Conservation (phyloP, 805 yeast species). For the Starmerella vitae region DNA sequence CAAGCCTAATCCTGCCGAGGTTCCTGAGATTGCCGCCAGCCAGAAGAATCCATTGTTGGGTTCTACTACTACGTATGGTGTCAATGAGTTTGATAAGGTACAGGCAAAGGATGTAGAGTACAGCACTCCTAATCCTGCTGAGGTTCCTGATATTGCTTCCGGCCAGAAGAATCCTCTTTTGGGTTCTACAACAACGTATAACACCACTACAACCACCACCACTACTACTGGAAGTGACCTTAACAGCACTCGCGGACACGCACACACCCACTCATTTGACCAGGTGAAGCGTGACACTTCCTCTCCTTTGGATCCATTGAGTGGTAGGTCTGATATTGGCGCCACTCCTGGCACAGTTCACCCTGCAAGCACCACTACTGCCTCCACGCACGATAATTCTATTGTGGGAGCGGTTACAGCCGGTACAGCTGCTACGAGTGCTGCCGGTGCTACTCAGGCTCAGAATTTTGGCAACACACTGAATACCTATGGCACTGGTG, state of each 20-base stretch:
- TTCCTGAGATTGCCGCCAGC: constrained; percentile 5
- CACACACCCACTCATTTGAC: constrained; percentile 6
- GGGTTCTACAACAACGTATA: constrained; percentile 4
- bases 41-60: constrained; percentile 1
- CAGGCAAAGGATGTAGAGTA: background rate
- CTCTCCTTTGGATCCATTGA: constrained; percentile 13
- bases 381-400: background rate
- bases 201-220: background rate
- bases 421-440: background rate
- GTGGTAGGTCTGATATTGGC: constrained; percentile 6
- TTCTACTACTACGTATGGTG: background rate
- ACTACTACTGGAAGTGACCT: background rate
- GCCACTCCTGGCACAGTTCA: background rate
- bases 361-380: background rate
- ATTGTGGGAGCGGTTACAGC: background rate
- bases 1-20: background rate
- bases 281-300: constrained; percentile 9
- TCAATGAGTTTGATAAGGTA: background rate
- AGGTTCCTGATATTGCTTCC: background rate
- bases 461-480: too few relatives aligned
- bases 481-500: too few relatives aligned
- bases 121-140: background rate
- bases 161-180: constrained; percentile 2
- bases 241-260: constrained; percentile 3
- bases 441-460: constrained; percentile 1